phyloP scores from a whole-genome alignment of 805 yeast genomes.

The Cyberlindnera bimundalis region DNA sequence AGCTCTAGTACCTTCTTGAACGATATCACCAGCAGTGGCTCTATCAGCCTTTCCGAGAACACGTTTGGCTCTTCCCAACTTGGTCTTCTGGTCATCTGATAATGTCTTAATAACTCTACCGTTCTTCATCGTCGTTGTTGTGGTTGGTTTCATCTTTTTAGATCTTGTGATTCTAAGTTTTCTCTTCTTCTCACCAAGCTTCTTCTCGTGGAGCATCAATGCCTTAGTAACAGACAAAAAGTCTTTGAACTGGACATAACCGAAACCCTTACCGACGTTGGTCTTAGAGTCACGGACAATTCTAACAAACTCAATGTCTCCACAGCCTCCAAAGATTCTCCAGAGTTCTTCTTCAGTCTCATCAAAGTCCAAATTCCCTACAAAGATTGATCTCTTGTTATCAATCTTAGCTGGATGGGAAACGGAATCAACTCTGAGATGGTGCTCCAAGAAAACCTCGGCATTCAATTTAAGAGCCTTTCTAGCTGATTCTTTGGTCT shows the following conservation, averaged over 20 bases:
- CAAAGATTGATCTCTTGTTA: conserved; percentile 77
- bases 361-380: conserved; percentile 92
- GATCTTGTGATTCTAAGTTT: conserved; percentile 76
- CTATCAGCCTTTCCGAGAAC: conserved; percentile 79
- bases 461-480: conserved; percentile 59
- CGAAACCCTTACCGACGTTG: conserved; percentile 96
- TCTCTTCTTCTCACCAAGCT: conserved; percentile 46
- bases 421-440: conserved; percentile 88
- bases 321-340: conserved; percentile 67
- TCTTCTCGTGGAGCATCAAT: conserved; percentile 68
- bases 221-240: conserved; percentile 76
- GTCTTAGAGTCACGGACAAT: conserved; percentile 90
- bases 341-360: conserved; percentile 88
- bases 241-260: conserved; percentile 86
- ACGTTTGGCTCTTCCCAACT: conserved; percentile 74
- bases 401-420: conserved; percentile 87
- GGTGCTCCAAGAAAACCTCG: conserved; percentile 61
- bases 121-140: conserved; percentile 9
- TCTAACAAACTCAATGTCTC: conserved; percentile 83
- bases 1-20: conserved; percentile 74
- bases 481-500: conserved; percentile 43
- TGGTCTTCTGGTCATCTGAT: conserved; percentile 67
- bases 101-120: conserved; percentile 33
- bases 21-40: conserved; percentile 55
- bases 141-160: conserved; percentile 33